Evolutionary conservation across 176 grass and related monocot genomes (phyloP).

Genomic region (Olyra latifolia): DNA sequence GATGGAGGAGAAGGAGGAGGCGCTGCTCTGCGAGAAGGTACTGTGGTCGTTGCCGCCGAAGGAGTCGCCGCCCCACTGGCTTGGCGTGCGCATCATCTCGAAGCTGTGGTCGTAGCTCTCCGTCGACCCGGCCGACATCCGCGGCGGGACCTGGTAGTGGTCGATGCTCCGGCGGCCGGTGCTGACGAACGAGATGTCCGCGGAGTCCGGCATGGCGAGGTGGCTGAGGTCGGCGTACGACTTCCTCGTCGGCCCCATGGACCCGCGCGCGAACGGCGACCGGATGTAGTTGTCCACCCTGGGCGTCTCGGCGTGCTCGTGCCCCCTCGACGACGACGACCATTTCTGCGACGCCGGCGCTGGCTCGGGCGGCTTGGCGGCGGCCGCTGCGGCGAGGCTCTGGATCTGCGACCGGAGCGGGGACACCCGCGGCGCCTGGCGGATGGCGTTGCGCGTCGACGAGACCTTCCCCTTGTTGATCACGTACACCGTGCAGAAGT

Average conservation of each 20-base stretch:
- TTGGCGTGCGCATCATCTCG: slow-evolving; percentile 62
- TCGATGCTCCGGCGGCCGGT: slow-evolving; percentile 69
- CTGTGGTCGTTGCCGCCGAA: slow-evolving; percentile 49
- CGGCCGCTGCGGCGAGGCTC: neutral
- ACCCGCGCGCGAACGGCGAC: slow-evolving; percentile 64
- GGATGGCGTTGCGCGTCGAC: slow-evolving; percentile 49
- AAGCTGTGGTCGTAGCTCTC: slow-evolving; percentile 85
- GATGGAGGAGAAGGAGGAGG: slow-evolving; percentile 63
- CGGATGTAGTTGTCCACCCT: slow-evolving; percentile 46
- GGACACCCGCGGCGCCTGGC: slow-evolving; percentile 60
- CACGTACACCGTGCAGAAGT: slow-evolving; percentile 81
- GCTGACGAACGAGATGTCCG: slow-evolving; percentile 85
- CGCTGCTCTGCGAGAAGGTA: slow-evolving; percentile 68
- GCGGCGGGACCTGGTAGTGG: slow-evolving; percentile 37
- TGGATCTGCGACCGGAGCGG: slow-evolving; percentile 60
- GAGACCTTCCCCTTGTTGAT: slow-evolving; percentile 77
- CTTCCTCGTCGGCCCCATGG: slow-evolving; percentile 25
- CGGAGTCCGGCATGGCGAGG: slow-evolving; percentile 60
- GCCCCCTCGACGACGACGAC: slow-evolving; percentile 37
- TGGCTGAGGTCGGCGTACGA: slow-evolving; percentile 53
- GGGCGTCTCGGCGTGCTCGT: slow-evolving; percentile 29
- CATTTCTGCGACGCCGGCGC: slow-evolving; percentile 28
- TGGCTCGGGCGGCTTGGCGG: slow-evolving; percentile 2
- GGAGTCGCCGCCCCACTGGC: slow-evolving; percentile 46
- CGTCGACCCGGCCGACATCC: slow-evolving; percentile 58